Conservation (phyloP, 495 filamentous ascomycete species). For the Hyaloscypha bicolor region DNA sequence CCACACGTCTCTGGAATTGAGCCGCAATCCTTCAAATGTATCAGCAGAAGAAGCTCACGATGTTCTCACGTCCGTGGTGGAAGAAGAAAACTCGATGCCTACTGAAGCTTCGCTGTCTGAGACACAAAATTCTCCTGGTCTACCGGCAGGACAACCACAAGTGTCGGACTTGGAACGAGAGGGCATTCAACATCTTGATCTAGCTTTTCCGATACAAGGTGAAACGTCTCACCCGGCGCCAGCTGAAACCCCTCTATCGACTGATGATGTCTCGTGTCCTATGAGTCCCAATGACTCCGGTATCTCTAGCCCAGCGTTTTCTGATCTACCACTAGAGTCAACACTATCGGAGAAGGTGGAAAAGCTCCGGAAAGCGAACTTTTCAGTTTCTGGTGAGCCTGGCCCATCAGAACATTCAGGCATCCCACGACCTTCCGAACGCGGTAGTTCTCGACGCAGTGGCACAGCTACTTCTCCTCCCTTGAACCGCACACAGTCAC, state of each 20-base stretch:
- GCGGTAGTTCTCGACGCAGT: constrained; percentile 43
- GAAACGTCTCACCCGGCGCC: constrained; percentile 9
- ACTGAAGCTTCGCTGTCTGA: background rate
- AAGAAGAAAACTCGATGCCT: constrained; percentile 57
- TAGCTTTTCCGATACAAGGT: constrained; percentile 58
- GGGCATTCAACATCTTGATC: constrained; percentile 69
- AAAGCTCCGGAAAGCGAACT: constrained; percentile 40
- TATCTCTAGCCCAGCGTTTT: constrained; percentile 13
- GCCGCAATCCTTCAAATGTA: constrained; percentile 45
- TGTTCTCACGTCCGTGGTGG: constrained; percentile 68
- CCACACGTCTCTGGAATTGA: constrained; percentile 37
- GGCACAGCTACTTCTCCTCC: constrained; percentile 60
- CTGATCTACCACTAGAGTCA: constrained; percentile 29
- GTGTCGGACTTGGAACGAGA: constrained; percentile 37
- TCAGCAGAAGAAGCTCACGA: constrained; percentile 71
- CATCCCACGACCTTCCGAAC: constrained; percentile 55
- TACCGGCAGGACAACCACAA: constrained; percentile 7
- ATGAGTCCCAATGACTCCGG: constrained; percentile 13
- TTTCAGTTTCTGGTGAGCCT: background rate
- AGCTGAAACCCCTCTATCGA: constrained; percentile 19
- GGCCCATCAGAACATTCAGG: constrained; percentile 38
- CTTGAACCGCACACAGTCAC: constrained; percentile 69
- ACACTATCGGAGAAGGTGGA: constrained; percentile 53
- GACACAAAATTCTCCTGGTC: background rate
- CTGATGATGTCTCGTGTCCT: constrained; percentile 12